Conservation (phyloP, 441 rosid genomes). For the Pelargonium fulgidum region DNA sequence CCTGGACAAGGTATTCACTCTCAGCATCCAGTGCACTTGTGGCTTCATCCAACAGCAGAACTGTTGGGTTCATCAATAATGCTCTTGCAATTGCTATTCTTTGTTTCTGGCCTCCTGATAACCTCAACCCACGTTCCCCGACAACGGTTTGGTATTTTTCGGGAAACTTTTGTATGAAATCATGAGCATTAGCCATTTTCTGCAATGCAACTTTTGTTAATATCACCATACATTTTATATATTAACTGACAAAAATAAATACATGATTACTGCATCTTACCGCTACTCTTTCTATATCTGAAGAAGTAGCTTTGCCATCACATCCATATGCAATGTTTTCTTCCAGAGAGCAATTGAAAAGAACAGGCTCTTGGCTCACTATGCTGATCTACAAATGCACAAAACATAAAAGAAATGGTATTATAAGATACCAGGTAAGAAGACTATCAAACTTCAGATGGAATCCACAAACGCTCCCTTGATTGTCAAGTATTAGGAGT, state of each 20-base stretch:
- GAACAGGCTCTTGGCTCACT: conserved; percentile 95
- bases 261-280: conserved; percentile 34
- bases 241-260: neutral
- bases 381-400: conserved; percentile 56
- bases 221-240: neutral
- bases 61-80: conserved; percentile 70
- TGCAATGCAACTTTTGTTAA: conserved; percentile 34
- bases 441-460: neutral
- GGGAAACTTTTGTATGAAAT: conserved; percentile 65
- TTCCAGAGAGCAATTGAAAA: conserved; percentile 80
- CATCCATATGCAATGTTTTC: conserved; percentile 86
- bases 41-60: conserved; percentile 86
- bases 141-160: conserved; percentile 69
- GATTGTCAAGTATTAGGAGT: too few species aligned
- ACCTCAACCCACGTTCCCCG: conserved; percentile 83
- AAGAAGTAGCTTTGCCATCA: conserved; percentile 48
- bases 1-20: conserved; percentile 92
- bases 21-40: conserved; percentile 95
- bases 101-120: conserved; percentile 91
- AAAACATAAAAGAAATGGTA: neutral
- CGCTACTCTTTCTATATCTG: conserved; percentile 59
- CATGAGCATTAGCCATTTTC: conserved; percentile 96
- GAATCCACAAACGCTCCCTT: too few species aligned
- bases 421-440: neutral
- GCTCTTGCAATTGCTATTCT: conserved; percentile 92